Base-by-base conservation (phyloP, 2,329 filamentous ascomycete species). In the Ophiostoma himal-ulmi region DNA sequence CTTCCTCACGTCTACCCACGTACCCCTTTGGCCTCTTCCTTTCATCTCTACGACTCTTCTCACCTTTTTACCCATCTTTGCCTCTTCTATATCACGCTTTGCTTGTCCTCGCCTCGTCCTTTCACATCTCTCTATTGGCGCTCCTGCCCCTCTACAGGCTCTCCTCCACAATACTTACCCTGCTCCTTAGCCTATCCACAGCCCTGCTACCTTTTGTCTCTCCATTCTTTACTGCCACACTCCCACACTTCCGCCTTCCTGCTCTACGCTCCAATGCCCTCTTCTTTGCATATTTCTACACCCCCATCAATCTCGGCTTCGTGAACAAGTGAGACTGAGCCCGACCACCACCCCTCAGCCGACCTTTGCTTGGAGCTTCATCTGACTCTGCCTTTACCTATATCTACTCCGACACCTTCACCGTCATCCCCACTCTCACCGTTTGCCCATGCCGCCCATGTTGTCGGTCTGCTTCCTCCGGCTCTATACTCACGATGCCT, bases 401-500 rank as follows among this genome's bases (percentile, higher is more conserved):
- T 30, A 30, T 54, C 20, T 54, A 54, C 41, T 17, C 41, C 41
- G 5, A 13, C 13, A 4, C 41, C 14, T 13, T 44, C 41, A 44
- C 41, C 41, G 41, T 44, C 3, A 13, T 20, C n/a, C 6, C n/a
- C 44, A n/a, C 52, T 57, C 52, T 57, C 52, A 26, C 52, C 52
- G 48, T 57, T 26, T 57, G 20, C 71, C 74, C 78, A 75, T 75
- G 22, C 77, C 22, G 22, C 30, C 34, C 65, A 7, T 54, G n/a
- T 22, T 22, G 75, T 8, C 13, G 7, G 54, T 8, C 17, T n/a
- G 3, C 34, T 41, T 20, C 13, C 8, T 39, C 0, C 7, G 62
- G n/a, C 62, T n/a, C 77, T 78, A 80, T 79, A 90, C 92, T 94
- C 89, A 97, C 22, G 36, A 37, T 97, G 93, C 92, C 92, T 88